phyloP scores from a whole-genome alignment of 257 asterid species.

The Eucommia ulmoides region DNA sequence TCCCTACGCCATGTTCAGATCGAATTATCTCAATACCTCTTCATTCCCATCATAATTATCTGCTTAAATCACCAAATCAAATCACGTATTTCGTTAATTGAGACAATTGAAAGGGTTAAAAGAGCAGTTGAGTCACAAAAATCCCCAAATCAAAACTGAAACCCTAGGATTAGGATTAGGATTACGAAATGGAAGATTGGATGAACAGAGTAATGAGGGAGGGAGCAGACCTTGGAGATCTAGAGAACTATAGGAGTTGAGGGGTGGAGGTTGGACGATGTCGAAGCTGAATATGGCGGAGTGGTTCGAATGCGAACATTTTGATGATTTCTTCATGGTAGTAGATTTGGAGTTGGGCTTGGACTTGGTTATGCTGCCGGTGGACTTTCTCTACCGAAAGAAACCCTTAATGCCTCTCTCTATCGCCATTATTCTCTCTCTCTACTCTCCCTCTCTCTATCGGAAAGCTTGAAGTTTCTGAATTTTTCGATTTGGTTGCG shows the following conservation, averaged over 20 bases:
- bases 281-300: conserved; percentile 50
- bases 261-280: conserved; percentile 49
- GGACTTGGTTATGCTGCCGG: too few species aligned
- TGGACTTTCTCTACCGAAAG: conserved; percentile 15
- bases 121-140: too few species aligned
- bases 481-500: too few species aligned
- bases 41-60: conserved; percentile 49
- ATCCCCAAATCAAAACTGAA: too few species aligned
- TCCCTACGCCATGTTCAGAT: conserved; percentile 72
- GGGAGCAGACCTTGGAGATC: conserved; percentile 62
- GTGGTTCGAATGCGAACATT: conserved; percentile 17
- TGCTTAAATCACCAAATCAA: too few species aligned
- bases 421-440: too few species aligned
- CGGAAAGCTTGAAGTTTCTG: conserved; percentile 63
- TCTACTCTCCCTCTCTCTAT: conserved; percentile 47
- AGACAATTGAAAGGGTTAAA: too few species aligned
- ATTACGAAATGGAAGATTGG: background rate
- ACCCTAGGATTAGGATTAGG: too few species aligned
- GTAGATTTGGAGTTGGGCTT: conserved; percentile 20
- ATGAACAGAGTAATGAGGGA: too few species aligned
- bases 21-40: conserved; percentile 56
- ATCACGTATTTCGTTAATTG: too few species aligned
- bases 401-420: too few species aligned
- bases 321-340: conserved; percentile 16
- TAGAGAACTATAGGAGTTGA: conserved; percentile 43